phyloP scores from a whole-genome alignment of 169 alveolate genomes.

The Plasmodium fragile region DNA sequence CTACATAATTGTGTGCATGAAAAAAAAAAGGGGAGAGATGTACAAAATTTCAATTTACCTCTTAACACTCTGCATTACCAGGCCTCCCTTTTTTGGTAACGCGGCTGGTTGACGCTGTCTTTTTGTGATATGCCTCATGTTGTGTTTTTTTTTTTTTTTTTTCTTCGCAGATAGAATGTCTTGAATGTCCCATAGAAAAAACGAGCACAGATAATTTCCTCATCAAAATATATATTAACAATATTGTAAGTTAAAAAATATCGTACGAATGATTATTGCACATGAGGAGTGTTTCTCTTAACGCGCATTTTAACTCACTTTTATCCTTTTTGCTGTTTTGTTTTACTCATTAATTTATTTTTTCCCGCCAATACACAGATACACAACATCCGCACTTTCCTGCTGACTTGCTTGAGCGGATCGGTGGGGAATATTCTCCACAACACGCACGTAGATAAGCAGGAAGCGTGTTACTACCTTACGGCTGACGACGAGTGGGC shows the following conservation, averaged over 20 bases:
- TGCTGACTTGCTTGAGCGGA: slow-evolving; percentile 36
- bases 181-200: slow-evolving; percentile 72
- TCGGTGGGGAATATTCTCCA: slow-evolving; percentile 70
- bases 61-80: not conserved
- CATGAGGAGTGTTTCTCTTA: not conserved
- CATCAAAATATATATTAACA: slow-evolving; percentile 51
- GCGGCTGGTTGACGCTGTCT: not conserved
- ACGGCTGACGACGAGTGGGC: not conserved
- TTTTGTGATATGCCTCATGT: not conserved
- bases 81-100: not conserved
- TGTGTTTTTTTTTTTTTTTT: slow-evolving; percentile 3
- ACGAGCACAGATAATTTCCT: slow-evolving; percentile 65
- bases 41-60: not conserved
- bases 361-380: slow-evolving; percentile 14
- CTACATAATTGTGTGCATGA: not conserved
- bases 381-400: slow-evolving; percentile 53
- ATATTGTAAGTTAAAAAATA: slow-evolving; percentile 44
- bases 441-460: slow-evolving; percentile 36
- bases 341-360: not conserved
- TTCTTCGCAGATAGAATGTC: slow-evolving; percentile 65
- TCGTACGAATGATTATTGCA: not conserved
- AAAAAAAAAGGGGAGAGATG: not conserved
- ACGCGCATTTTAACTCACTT: not conserved
- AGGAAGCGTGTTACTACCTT: slow-evolving; percentile 4
- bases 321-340: not conserved